phyloP scores from a whole-genome alignment of 139 green algal species.

The Haematococcus sp. region DNA sequence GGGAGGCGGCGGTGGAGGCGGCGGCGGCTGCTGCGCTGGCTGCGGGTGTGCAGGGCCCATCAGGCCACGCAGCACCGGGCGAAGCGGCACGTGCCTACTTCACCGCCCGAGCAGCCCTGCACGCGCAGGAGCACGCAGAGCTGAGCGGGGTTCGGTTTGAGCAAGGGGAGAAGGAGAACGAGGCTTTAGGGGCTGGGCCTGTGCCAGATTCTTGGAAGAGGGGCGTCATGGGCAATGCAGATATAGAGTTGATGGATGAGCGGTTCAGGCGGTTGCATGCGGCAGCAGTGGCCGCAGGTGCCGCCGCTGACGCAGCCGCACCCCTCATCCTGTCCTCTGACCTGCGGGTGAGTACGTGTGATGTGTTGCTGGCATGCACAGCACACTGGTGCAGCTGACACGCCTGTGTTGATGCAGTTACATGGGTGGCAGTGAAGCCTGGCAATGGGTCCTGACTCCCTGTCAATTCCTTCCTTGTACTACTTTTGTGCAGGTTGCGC shows the following conservation, averaged over 20 bases:
- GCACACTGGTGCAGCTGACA: no score
- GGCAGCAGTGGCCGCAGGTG: slow-evolving; percentile 47
- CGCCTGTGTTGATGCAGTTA: background rate
- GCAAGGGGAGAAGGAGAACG: no score
- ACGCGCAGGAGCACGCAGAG: background rate
- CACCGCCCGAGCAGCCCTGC: background rate
- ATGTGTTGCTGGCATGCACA: no score
- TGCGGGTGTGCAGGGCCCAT: background rate
- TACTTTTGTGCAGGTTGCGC: background rate
- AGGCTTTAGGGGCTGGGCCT: background rate
- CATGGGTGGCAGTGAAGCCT: no score
- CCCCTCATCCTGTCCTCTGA: slow-evolving; percentile 56
- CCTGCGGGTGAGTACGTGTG: slow-evolving; percentile 47
- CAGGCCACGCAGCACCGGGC: background rate
- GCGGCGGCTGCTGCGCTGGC: background rate
- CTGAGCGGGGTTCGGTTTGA: background rate
- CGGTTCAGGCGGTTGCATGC: slow-evolving; percentile 39
- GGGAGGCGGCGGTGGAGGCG: slow-evolving; percentile 7
- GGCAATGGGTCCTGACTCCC: background rate
- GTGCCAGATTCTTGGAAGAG: background rate
- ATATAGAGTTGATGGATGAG: slow-evolving; percentile 37
- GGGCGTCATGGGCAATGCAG: background rate
- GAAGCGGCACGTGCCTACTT: background rate
- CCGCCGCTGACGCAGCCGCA: slow-evolving; percentile 48
- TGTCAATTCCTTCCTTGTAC: background rate